Conservation (phyloP, 441 rosid species). For the Eutrema salsugineum region DNA sequence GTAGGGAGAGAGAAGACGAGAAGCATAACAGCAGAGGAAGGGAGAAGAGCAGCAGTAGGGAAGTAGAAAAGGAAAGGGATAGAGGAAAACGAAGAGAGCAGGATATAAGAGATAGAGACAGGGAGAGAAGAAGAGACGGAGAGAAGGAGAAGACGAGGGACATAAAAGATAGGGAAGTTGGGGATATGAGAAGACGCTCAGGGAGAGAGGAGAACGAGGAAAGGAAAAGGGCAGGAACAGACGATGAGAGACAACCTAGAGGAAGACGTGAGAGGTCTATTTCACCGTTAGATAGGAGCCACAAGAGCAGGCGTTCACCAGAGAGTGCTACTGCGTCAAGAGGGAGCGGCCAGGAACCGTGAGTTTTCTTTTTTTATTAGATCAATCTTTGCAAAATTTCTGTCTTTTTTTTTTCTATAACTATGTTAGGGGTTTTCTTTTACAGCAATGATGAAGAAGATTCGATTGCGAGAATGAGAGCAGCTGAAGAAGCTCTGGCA, state of each 20-base stretch:
- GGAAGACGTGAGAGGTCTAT: slow-evolving; percentile 49
- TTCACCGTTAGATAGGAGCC: slow-evolving; percentile 63
- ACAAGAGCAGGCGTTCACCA: slow-evolving; percentile 49
- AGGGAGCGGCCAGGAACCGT: slow-evolving; percentile 40
- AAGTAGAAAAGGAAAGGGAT: slow-evolving; percentile 31
- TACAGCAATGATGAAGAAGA: slow-evolving; percentile 61
- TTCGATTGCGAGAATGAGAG: slow-evolving; percentile 79
- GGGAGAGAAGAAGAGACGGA: slow-evolving; percentile 32
- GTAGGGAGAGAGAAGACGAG: slow-evolving; percentile 31
- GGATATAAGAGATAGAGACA: background rate
- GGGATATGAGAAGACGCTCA: slow-evolving; percentile 44
- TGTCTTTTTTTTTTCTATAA: background rate
- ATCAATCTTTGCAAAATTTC: slow-evolving; percentile 13
- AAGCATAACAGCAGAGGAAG: slow-evolving; percentile 36
- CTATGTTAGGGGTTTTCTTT: slow-evolving; percentile 17
- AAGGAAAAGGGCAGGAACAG: slow-evolving; percentile 43
- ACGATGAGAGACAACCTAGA: slow-evolving; percentile 45
- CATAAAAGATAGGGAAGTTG: slow-evolving; percentile 36
- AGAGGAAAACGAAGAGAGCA: slow-evolving; percentile 23
- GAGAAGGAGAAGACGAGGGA: slow-evolving; percentile 35
- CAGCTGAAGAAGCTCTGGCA: slow-evolving; percentile 84
- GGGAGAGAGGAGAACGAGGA: slow-evolving; percentile 53
- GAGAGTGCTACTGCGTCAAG: slow-evolving; percentile 36
- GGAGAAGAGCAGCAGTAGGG: slow-evolving; percentile 36
- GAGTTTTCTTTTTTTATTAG: slow-evolving; percentile 11